These are phyloP conservation scores for Elaeis guineensis DNA, from an alignment of 176 grass and related monocot species.

Conservation along the genomic window DNA sequence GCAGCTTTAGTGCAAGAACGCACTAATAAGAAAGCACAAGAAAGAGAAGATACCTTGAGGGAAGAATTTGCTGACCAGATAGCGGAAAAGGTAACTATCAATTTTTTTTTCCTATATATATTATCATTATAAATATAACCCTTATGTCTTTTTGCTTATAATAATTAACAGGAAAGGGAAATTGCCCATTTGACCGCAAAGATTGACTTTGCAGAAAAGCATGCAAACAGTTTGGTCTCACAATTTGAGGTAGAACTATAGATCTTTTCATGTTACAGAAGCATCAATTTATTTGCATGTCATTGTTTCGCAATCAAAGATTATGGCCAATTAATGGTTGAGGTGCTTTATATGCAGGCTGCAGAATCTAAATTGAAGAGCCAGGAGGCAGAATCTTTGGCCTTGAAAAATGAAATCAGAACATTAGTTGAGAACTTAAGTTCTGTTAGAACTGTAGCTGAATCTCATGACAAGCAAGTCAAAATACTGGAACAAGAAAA, in stretches of 20 bases:
- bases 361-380: slow-evolving; percentile 67
- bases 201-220: slow-evolving; percentile 69
- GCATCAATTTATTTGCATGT: too few species aligned
- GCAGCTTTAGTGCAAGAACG: slow-evolving; percentile 90
- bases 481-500: slow-evolving; percentile 88
- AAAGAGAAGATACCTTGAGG: slow-evolving; percentile 82
- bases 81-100: slow-evolving; percentile 56
- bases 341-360: slow-evolving; percentile 30
- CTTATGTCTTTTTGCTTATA: slow-evolving; percentile 10
- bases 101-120: background rate
- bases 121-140: background rate
- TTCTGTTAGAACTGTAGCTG: slow-evolving; percentile 52
- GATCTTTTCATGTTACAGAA: too few species aligned
- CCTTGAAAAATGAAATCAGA: slow-evolving; percentile 83
- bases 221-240: slow-evolving; percentile 51
- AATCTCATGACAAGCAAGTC: slow-evolving; percentile 58
- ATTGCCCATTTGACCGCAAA: slow-evolving; percentile 62
- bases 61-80: slow-evolving; percentile 69
- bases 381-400: slow-evolving; percentile 45
- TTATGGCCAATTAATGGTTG: too few species aligned
- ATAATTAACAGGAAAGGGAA: slow-evolving; percentile 63
- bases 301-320: too few species aligned
- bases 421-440: slow-evolving; percentile 50
- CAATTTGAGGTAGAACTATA: slow-evolving; percentile 51
- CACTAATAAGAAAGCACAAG: slow-evolving; percentile 85